phyloP scores from a whole-genome alignment of 1,139 yeast species.

The Nadsonia commutata region DNA sequence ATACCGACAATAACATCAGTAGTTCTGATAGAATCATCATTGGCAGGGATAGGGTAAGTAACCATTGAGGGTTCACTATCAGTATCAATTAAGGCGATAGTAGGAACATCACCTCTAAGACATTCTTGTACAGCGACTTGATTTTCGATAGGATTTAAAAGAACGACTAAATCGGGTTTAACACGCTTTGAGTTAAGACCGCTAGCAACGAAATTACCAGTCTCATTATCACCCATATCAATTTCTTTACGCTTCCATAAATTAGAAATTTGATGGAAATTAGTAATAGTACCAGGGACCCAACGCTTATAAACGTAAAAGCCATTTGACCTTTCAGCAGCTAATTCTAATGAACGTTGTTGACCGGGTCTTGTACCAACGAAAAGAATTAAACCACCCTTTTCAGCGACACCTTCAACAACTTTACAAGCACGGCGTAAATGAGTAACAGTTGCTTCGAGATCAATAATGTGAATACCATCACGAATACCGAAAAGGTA shows the following conservation, averaged over 20 bases:
- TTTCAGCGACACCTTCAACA: constrained; percentile 62
- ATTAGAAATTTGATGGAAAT: constrained; percentile 57
- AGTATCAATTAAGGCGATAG: constrained; percentile 87
- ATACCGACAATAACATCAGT: constrained; percentile 70
- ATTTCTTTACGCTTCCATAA: constrained; percentile 50
- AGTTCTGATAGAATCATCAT: constrained; percentile 83
- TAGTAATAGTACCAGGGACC: constrained; percentile 92
- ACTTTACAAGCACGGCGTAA: constrained; percentile 72
- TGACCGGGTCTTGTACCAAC: constrained; percentile 80
- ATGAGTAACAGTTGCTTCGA: constrained; percentile 63
- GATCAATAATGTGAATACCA: constrained; percentile 78
- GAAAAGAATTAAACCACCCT: constrained; percentile 73
- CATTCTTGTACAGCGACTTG: constrained; percentile 75
- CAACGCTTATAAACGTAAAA: constrained; percentile 75
- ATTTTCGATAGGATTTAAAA: constrained; percentile 81
- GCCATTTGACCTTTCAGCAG: constrained; percentile 66
- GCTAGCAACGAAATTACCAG: constrained; percentile 9
- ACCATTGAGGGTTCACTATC: constrained; percentile 82
- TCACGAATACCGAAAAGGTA: constrained; percentile 77
- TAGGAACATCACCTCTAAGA: constrained; percentile 68
- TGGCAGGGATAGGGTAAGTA: constrained; percentile 91
- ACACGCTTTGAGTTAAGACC: constrained; percentile 2
- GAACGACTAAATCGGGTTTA: constrained; percentile 78
- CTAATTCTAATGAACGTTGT: constrained; percentile 57
- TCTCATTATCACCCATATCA: constrained; percentile 38